Evolutionary conservation across 2,329 filamentous ascomycete species (phyloP).

Genomic region (Clathrospora elynae): DNA sequence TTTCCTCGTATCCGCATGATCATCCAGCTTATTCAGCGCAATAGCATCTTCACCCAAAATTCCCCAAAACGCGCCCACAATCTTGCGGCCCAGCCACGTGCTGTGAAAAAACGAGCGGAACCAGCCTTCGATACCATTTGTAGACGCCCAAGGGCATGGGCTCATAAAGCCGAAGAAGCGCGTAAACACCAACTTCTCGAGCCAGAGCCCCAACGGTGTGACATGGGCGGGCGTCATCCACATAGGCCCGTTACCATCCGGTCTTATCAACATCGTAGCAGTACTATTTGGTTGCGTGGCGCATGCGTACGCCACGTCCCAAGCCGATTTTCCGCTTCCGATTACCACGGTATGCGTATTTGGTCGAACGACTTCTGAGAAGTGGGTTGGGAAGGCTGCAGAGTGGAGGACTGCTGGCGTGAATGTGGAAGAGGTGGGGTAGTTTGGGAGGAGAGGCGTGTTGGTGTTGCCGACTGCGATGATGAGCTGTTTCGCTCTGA

Average conservation of each 20-base stretch:
- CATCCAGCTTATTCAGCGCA: conserved; percentile 53
- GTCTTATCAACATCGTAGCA: conserved; percentile 64
- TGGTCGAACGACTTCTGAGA: conserved; percentile 42
- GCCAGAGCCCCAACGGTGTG: conserved; percentile 68
- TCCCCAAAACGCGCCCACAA: conserved; percentile 63
- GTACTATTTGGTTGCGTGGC: conserved; percentile 52
- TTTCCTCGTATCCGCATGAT: conserved; percentile 50
- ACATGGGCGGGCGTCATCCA: conserved; percentile 67
- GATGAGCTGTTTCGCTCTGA: conserved; percentile 58
- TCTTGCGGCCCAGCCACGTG: conserved; percentile 60
- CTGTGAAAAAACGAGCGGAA: conserved; percentile 63
- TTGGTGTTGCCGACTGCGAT: conserved; percentile 67
- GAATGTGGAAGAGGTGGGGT: conserved; percentile 59
- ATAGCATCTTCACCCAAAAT: conserved; percentile 61
- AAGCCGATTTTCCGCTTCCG: conserved; percentile 67
- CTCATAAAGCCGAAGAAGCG: conserved; percentile 75
- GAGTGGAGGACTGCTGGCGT: conserved; percentile 62
- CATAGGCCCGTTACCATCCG: conserved; percentile 63
- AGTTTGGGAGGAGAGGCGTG: conserved; percentile 59
- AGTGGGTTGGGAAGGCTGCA: conserved; percentile 56
- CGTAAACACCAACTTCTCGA: conserved; percentile 70
- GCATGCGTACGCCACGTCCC: conserved; percentile 66
- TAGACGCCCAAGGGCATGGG: conserved; percentile 72
- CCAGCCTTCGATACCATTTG: conserved; percentile 61
- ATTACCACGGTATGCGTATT: conserved; percentile 56